Conservation (phyloP, 352 stramenopile species). For the Globisporangium cederbergense region DNA sequence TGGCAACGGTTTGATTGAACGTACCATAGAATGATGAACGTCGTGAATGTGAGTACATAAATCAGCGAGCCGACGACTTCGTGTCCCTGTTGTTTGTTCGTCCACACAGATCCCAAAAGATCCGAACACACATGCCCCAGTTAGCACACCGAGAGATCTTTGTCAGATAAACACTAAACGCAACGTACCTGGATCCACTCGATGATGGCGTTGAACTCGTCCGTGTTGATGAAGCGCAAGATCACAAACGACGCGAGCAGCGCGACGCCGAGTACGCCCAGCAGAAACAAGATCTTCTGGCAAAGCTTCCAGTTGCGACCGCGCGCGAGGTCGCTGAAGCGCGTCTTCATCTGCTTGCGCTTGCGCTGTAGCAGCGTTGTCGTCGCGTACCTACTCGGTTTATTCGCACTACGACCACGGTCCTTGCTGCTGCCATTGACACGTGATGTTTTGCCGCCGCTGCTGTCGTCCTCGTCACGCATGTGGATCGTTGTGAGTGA, state of each 20-base stretch:
- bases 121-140: not conserved
- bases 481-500: slow-evolving; percentile 17
- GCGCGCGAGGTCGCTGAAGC: slow-evolving; percentile 13
- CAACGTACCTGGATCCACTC: slow-evolving; percentile 23
- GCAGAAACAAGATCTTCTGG: slow-evolving; percentile 9
- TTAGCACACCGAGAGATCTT: not conserved
- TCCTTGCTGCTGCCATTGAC: not conserved
- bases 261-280: slow-evolving; percentile 12
- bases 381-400: not conserved
- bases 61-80: slow-evolving; percentile 15
- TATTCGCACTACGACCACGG: not conserved
- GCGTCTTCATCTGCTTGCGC: slow-evolving; percentile 4
- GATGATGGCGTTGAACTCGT: slow-evolving; percentile 21
- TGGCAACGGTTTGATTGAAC: not conserved
- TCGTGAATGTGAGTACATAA: slow-evolving; percentile 19
- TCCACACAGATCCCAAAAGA: not conserved
- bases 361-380: slow-evolving; percentile 2
- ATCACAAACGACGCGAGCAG: slow-evolving; percentile 16
- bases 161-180: not conserved
- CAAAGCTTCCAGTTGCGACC: slow-evolving; percentile 15
- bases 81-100: slow-evolving; percentile 7
- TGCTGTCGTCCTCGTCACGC: not conserved
- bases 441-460: not conserved
- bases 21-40: slow-evolving; percentile 24
- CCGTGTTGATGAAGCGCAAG: slow-evolving; percentile 14